Evolutionary conservation across 208 protist species (phyloP), one percentile per base, ranked within the genome.

Genomic region (Trypanosoma congolense): DNA sequence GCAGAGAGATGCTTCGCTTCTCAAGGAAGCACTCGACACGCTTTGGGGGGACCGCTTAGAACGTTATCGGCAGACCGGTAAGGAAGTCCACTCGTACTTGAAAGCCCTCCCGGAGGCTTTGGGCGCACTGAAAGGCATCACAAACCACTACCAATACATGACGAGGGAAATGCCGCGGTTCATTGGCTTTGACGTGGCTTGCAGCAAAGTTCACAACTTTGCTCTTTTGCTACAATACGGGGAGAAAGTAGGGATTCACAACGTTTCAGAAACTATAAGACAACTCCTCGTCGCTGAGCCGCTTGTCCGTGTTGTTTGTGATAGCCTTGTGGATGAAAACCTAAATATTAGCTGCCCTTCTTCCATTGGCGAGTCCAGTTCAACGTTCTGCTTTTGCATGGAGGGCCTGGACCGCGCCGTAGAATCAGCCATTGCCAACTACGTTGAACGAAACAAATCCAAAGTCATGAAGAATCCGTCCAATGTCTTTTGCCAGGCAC

Each of bases 121-220:
- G 36, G 83, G 83, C 0, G 70, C 60, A 1, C 53, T 90, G 25
- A 80, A 85, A 36, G 83, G 82, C 2, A 46, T 90, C 6, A 75
- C 73, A 12, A 88, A 79, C 46, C 87, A 90, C 70, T 93, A 90
- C 54, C 67, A 70, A 29, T 89, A 90, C 76, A 89, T 93, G 83
- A 49, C 56, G 0, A 70, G 68, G 28, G 75, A 89, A 63, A 83
- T 90, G 80, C 71, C 70, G 0, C 73, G 77, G 58, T 93, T 89
- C 52, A 51, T 86, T 31, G 68, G 66, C 25, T 93, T 91, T 51
- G 87, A 93, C 54, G 73, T 93, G 5, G 75, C 83, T 0, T 87
- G 80, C 52, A 73, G 64, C 16, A 90, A 90, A 56, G 65, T 93
- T 40, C 87, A 93, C 67, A 81, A 81, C 48, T 72, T 90, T 14